Percentiles rank a stretch among this genome's conserved stretches.
These are phyloP conservation scores for Hortiboletus campestris DNA, from an alignment of 768 basidiomycete genomes.

Conservation along the genomic window DNA sequence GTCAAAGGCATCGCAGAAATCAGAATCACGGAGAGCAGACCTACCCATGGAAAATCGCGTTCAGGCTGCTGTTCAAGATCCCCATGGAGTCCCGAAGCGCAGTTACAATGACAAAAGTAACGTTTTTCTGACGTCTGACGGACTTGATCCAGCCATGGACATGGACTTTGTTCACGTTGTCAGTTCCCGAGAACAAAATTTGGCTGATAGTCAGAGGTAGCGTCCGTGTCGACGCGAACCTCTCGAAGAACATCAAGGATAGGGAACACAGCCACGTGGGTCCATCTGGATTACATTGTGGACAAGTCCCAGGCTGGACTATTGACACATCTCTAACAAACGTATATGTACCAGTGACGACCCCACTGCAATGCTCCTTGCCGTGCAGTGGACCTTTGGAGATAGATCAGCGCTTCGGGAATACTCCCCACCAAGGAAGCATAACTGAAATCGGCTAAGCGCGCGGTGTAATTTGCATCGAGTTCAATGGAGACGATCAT, in stretches of 20 bases:
- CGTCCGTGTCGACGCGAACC: constrained; percentile 26
- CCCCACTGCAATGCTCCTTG: too few species aligned
- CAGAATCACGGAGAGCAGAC: neutral
- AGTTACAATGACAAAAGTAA: constrained; percentile 84
- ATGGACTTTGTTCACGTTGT: constrained; percentile 21
- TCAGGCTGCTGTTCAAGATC: constrained; percentile 48
- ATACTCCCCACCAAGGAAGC: too few species aligned
- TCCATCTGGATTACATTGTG: too few species aligned
- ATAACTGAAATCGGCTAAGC: too few species aligned
- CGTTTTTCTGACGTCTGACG: constrained; percentile 80
- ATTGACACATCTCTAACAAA: too few species aligned
- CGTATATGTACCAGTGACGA: too few species aligned
- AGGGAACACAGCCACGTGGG: constrained; percentile 28
- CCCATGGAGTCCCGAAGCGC: constrained; percentile 69
- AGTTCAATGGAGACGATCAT: too few species aligned
- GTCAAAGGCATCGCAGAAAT: neutral
- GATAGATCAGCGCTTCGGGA: too few species aligned
- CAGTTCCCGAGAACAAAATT: constrained; percentile 29
- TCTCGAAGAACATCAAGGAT: constrained; percentile 26
- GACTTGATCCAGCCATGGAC: constrained; percentile 88
- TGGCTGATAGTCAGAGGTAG: constrained; percentile 37
- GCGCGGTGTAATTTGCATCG: too few species aligned
- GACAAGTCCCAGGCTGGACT: neutral
- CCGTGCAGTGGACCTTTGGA: too few species aligned
- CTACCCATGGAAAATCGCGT: constrained; percentile 19